Base-by-base conservation (phyloP, 1,284 basidiomycete genomes). In the Irpex sp. region DNA sequence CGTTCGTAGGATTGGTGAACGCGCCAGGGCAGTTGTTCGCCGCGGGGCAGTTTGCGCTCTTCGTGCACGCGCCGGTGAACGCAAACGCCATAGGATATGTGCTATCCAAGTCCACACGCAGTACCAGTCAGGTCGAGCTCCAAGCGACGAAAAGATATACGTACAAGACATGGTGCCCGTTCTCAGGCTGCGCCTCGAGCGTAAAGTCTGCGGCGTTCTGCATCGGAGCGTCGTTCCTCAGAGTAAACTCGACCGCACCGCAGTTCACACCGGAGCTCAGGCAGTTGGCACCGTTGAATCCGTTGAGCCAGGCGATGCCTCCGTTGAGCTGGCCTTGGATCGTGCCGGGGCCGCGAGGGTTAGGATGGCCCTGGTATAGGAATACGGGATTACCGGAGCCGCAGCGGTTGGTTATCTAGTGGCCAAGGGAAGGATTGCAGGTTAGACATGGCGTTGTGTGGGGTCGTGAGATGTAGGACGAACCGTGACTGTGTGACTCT, bases 261-360 rank as follows among this genome's bases (percentile, higher is more conserved):
- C 61, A 62, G 61, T 62, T 62, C 17, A 62, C 61, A 21, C 61
- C 61, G 5, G 61, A 62, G 61, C 47, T 62, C 56, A 38, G 11
- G 61, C 61, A 62, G 55, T 62, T 48, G 19, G 61, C 61, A 17
- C 61, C 61, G 17, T 38, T n/a, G 55, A 62, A 62, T 3, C 47
- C 61, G 31, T 44, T 36, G 40, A 62, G 61, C 61, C 61, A 62
- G 61, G 61, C 55, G 44, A 62, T 56, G 15, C 61, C 61, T 3
- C 61, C 61, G 5, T 58, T 44, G 40, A 62, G 55, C 56, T 62
- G 61, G n/a, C 61, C 56, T 6, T 57, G 21, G 26, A 62, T 58
- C 8, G 49, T 52, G 49, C 40, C 40, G n/a, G 40, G n/a, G 2
- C 40, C 40, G 13, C n/a, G 40, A n/a, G 40, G 40, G 40, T 47